Evolutionary conservation across 2,329 filamentous ascomycete species (phyloP), one percentile per base, ranked within the genome.

Genomic region (Aciculosporium take): DNA sequence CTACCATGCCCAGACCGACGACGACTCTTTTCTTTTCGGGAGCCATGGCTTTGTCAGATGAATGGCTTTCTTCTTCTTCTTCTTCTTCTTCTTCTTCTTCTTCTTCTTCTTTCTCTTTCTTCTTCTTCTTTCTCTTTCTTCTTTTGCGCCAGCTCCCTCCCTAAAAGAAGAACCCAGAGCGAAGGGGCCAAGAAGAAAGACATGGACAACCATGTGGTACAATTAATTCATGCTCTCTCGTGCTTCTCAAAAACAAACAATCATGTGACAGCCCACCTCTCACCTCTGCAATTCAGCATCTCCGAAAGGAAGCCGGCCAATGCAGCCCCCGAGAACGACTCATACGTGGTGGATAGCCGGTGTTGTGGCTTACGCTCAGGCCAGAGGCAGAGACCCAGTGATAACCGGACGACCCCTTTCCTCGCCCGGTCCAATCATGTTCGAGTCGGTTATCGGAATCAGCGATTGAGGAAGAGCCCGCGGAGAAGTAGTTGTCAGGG

Each of bases 1-100:
- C 85, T 34, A 94, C 87, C 88, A 95, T 95, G 2, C 87, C 87
- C 61, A 94, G 62, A 8, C 87, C 87, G 30, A 94, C 84, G 2
- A 93, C 85, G 28, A 93, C 64, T 54, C 71, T 78, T 58, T 84
- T 85, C 35, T 47, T 53, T 46, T 43, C 37, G 9, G 27, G 4
- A 5, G 32, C 25, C 31, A 40, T 39, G n/a, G 5, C 17, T 31
- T 12, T 17, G n/a, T n/a, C n/a, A n/a, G n/a, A n/a, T 23, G 35
- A 20, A 13, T 23, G 1, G 8, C 4, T 21, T 21, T 21, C 18
- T 13, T 33, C 18, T 3, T 21, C 7, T 33, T n/a, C n/a, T n/a
- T n/a, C n/a, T n/a, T n/a, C n/a, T n/a, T n/a, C n/a, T n/a, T n/a
- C n/a, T n/a, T n/a, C n/a, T n/a, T n/a, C n/a, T n/a, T n/a, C n/a